Conservation (phyloP, 805 yeast genomes). For the Komagataella kurtzmanii region DNA sequence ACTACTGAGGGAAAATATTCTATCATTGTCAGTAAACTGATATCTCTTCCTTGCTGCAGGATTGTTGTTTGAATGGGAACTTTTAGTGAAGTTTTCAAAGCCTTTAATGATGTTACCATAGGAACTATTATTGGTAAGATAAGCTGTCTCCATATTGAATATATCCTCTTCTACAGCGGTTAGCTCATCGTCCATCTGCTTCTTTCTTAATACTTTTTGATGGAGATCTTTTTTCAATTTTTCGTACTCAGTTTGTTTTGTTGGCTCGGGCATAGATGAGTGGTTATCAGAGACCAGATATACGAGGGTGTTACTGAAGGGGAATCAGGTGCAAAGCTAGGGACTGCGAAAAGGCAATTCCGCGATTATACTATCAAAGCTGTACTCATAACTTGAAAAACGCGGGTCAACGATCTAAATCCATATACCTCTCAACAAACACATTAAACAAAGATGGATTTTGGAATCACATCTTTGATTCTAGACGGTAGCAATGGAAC, state of each 20-base stretch:
- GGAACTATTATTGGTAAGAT: constrained; percentile 52
- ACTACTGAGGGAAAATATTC: constrained; percentile 68
- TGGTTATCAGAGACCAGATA: no score
- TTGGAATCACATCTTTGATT: constrained; percentile 44
- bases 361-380: not conserved
- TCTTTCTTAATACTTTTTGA: constrained; percentile 46
- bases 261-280: constrained; percentile 7
- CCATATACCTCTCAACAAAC: not conserved
- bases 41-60: constrained; percentile 27
- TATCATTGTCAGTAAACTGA: constrained; percentile 57
- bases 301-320: not conserved
- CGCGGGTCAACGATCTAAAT: not conserved
- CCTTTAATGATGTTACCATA: constrained; percentile 86
- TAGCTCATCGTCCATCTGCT: constrained; percentile 49
- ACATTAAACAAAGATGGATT: constrained; percentile 11
- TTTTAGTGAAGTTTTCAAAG: constrained; percentile 66
- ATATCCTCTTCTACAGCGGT: constrained; percentile 62
- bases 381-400: not conserved
- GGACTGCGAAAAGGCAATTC: not conserved
- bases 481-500: constrained; percentile 52
- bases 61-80: constrained; percentile 14
- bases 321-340: not conserved
- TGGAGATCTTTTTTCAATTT: constrained; percentile 53
- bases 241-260: constrained; percentile 40
- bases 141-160: constrained; percentile 64